Evolutionary conservation across 2,329 filamentous ascomycete genomes (phyloP).

Genomic region (Aspergillus versicolor): DNA sequence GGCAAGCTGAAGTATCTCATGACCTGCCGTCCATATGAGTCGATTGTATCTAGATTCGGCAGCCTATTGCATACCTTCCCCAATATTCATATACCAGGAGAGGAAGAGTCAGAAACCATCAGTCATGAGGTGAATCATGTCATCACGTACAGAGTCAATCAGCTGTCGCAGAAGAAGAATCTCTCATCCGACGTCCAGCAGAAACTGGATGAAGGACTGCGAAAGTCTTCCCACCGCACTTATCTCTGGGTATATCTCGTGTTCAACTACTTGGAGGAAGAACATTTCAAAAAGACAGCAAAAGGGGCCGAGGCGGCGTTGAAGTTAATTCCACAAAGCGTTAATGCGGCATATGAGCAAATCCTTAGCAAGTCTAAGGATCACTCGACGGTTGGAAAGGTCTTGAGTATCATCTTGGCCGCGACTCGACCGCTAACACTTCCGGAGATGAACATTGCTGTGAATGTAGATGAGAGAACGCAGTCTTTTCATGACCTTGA

Average conservation of each 20-base stretch:
- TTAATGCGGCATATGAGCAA: conserved; percentile 32
- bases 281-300: conserved; percentile 7
- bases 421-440: conserved; percentile 5
- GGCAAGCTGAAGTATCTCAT: conserved; percentile 34
- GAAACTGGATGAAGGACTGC: conserved; percentile 7
- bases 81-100: conserved; percentile 36
- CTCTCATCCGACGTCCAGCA: conserved; percentile 8
- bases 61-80: conserved; percentile 22
- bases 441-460: conserved; percentile 11
- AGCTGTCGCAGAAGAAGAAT: conserved; percentile 17
- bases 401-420: conserved; percentile 18
- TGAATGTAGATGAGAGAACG: conserved; percentile 7
- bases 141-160: conserved; percentile 26
- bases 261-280: conserved; percentile 14
- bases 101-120: conserved; percentile 37
- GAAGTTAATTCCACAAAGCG: conserved; percentile 17
- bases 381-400: conserved; percentile 3
- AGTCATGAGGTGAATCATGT: conserved; percentile 38
- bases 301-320: neutral
- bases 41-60: conserved; percentile 28
- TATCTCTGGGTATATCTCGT: neutral
- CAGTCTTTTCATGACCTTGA: conserved; percentile 15
- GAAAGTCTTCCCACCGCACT: conserved; percentile 5
- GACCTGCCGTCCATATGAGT: conserved; percentile 37
- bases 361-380: conserved; percentile 17